phyloP scores from a whole-genome alignment of 495 filamentous ascomycete genomes.

The Lasiosphaeria ovina region DNA sequence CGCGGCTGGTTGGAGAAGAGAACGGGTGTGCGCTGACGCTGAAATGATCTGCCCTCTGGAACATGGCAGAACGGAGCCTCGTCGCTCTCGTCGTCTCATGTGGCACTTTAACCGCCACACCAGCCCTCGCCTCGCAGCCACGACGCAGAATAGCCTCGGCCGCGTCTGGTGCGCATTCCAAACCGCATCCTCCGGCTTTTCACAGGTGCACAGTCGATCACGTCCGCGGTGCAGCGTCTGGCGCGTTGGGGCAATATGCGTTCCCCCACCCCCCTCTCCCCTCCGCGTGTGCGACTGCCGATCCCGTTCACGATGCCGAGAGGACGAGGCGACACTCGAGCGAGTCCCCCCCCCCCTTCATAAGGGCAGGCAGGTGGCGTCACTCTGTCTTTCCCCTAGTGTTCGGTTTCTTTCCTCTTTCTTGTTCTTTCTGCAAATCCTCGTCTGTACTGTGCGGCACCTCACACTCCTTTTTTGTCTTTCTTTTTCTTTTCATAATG shows the following conservation, averaged over 20 bases:
- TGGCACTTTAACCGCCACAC: slow-evolving; percentile 28
- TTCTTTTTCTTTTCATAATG: slow-evolving; percentile 18
- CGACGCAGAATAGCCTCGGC: slow-evolving; percentile 14
- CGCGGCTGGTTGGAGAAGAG: neutral
- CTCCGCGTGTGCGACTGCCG: neutral
- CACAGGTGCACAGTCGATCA: slow-evolving; percentile 26
- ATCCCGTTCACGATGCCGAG: neutral
- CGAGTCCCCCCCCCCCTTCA: slow-evolving; percentile 7
- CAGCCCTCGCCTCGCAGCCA: slow-evolving; percentile 1
- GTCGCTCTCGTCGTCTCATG: slow-evolving; percentile 26
- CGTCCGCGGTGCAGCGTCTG: slow-evolving; percentile 15
- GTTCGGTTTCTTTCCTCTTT: slow-evolving; percentile 13
- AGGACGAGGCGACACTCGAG: neutral
- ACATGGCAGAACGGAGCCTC: slow-evolving; percentile 18
- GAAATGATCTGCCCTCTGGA: slow-evolving; percentile 33
- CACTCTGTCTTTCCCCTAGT: neutral
- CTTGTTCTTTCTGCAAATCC: slow-evolving; percentile 19
- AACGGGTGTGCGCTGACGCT: neutral
- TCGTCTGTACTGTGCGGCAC: slow-evolving; percentile 14
- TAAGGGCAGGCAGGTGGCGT: slow-evolving; percentile 9
- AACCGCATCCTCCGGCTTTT: slow-evolving; percentile 24
- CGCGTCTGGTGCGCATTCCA: slow-evolving; percentile 20
- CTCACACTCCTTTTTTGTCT: neutral
- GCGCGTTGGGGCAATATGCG: slow-evolving; percentile 23
- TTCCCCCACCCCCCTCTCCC: neutral